Conservation (phyloP, 2,329 filamentous ascomycete genomes). For the Leptographium radiaticola region DNA sequence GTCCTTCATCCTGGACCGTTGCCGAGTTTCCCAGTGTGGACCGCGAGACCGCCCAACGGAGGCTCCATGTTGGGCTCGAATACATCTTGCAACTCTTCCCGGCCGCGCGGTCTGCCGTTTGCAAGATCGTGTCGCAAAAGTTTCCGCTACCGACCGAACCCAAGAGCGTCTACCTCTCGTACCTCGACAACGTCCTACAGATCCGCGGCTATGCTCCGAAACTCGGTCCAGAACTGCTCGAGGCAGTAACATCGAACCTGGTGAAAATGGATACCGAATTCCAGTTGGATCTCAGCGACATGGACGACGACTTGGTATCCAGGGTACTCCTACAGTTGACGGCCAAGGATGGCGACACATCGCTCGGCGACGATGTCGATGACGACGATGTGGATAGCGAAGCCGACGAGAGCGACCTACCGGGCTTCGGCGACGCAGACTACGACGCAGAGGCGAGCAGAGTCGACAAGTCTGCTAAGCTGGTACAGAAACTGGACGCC, state of each 20-base stretch:
- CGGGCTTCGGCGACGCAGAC: conserved; percentile 59
- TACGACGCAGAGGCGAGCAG: conserved; percentile 49
- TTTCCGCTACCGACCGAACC: conserved; percentile 71
- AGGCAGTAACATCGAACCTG: conserved; percentile 70
- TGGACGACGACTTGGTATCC: conserved; percentile 78
- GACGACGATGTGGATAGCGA: conserved; percentile 22
- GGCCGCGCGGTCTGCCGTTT: conserved; percentile 58
- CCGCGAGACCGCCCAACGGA: conserved; percentile 51
- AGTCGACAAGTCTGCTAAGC: conserved; percentile 62
- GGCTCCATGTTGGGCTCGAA: conserved; percentile 63
- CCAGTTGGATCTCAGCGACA: conserved; percentile 81
- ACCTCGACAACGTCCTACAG: conserved; percentile 70
- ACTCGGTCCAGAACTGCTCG: conserved; percentile 66
- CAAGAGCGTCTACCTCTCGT: conserved; percentile 70
- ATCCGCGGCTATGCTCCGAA: conserved; percentile 68
- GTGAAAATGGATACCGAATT: conserved; percentile 95
- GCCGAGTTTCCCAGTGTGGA: conserved; percentile 45
- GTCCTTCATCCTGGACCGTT: conserved; percentile 31
- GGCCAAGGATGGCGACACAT: conserved; percentile 11
- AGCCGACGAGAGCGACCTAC: conserved; percentile 46
- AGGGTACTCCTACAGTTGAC: conserved; percentile 47
- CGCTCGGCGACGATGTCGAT: not conserved
- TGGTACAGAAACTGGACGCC: conserved; percentile 81
- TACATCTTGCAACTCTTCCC: conserved; percentile 73
- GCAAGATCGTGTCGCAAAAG: conserved; percentile 49